A percentile compares a stretch with the other conserved stretches of the same genome.
Conservation (phyloP, 352 stramenopile species). For the Phytopythium montanum region DNA sequence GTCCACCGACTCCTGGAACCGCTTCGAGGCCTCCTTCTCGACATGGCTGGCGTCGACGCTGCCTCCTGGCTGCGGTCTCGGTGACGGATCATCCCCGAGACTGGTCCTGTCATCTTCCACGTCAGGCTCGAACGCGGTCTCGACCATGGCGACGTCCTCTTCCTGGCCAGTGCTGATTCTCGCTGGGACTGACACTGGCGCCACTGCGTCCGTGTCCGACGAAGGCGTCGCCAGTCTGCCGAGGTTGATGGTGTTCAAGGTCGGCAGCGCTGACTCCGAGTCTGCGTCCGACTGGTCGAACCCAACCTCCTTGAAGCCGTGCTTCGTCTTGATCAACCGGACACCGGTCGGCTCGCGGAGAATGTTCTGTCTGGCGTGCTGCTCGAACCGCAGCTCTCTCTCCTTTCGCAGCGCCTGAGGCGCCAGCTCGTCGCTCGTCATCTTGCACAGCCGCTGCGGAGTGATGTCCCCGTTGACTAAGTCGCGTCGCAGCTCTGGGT, state of each 20-base stretch:
- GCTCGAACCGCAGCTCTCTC: conserved; percentile 34
- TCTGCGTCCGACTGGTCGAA: conserved; percentile 10
- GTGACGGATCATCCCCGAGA: not conserved
- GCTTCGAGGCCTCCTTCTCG: not conserved
- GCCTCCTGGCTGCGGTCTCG: not conserved
- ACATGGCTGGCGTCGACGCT: not conserved
- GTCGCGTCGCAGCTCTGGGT: conserved; percentile 35
- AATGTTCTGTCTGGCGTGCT: conserved; percentile 39
- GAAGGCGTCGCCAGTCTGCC: not conserved
- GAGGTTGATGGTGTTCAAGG: conserved; percentile 11
- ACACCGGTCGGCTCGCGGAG: conserved; percentile 28
- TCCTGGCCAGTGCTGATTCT: not conserved
- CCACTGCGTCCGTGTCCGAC: not conserved
- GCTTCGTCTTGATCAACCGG: conserved; percentile 44
- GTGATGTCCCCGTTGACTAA: conserved; percentile 25
- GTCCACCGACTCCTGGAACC: conserved; percentile 1
- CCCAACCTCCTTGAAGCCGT: conserved; percentile 48
- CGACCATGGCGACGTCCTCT: not conserved
- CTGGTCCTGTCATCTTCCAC: conserved; percentile 1
- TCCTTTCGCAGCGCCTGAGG: conserved; percentile 44
- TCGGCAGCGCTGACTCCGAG: conserved; percentile 6
- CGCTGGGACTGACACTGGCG: not conserved
- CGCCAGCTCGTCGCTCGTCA: conserved; percentile 47
- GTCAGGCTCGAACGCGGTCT: not conserved
- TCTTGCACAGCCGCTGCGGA: conserved; percentile 25